Conservation (phyloP, 2,329 filamentous ascomycete genomes). For the Cytospora leucostoma region DNA sequence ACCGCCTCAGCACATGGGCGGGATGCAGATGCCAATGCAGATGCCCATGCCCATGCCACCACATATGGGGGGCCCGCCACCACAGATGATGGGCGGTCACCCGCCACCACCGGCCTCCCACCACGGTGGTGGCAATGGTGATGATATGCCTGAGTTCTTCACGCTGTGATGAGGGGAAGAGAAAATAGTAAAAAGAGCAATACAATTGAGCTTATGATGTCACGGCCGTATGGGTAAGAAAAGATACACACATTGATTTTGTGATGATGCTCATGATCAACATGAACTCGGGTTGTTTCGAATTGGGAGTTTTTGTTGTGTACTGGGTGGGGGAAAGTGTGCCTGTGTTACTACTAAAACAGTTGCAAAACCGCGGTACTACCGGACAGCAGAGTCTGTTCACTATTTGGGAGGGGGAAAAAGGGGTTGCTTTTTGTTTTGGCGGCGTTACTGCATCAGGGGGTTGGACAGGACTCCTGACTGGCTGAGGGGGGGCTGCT, state of each 20-base stretch:
- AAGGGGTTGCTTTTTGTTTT: neutral
- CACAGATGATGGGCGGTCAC: constrained; percentile 10
- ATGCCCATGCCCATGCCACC: neutral
- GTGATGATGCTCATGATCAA: neutral
- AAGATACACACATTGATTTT: neutral
- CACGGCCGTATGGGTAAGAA: neutral
- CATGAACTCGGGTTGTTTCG: neutral
- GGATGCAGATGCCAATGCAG: constrained; percentile 1
- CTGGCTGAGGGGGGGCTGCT: neutral
- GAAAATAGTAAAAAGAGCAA: neutral
- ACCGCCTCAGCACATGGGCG: constrained; percentile 13
- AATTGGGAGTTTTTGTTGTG: neutral
- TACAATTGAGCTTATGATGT: neutral
- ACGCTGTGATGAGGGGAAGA: neutral
- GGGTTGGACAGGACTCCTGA: constrained; percentile 16
- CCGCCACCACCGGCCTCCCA: neutral
- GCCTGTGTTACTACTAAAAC: neutral
- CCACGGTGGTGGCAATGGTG: neutral
- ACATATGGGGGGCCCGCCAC: neutral
- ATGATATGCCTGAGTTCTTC: constrained; percentile 15
- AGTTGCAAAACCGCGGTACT: neutral
- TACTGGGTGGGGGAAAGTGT: neutral
- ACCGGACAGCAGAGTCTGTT: neutral
- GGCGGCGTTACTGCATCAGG: constrained; percentile 6
- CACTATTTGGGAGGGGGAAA: neutral